phyloP scores from a whole-genome alignment of 164 flowering plant species.

The Vitis riparia region DNA sequence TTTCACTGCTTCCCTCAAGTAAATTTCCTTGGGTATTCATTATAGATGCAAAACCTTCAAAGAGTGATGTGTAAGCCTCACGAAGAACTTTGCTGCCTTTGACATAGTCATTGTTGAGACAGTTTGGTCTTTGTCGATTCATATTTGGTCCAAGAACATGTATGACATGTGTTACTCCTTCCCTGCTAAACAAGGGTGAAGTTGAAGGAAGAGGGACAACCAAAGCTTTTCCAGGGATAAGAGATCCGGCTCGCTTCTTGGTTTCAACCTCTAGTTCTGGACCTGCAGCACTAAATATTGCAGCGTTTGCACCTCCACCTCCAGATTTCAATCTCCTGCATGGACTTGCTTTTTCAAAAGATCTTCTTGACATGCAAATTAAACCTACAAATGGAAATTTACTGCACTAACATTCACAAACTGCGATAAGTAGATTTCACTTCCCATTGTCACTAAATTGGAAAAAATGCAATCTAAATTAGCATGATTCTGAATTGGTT shows the following conservation, averaged over 20 bases:
- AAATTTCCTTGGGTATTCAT: conserved; percentile 20
- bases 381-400: too few relatives aligned
- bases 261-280: conserved; percentile 73
- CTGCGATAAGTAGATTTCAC: too few relatives aligned
- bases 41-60: conserved; percentile 67
- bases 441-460: too few relatives aligned
- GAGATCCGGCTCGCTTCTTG: conserved; percentile 61
- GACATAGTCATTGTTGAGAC: conserved; percentile 64
- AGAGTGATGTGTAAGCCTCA: conserved; percentile 80
- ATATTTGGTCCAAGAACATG: conserved; percentile 98
- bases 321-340: conserved; percentile 93
- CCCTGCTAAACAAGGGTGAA: conserved; percentile 65
- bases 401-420: too few relatives aligned
- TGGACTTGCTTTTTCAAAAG: conserved; percentile 2
- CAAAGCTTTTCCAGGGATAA: conserved; percentile 71
- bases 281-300: conserved; percentile 90
- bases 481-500: too few relatives aligned
- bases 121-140: conserved; percentile 89
- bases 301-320: conserved; percentile 98
- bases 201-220: conserved; percentile 73
- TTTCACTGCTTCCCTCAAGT: conserved; percentile 13
- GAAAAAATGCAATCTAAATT: too few relatives aligned
- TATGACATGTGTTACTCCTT: conserved; percentile 95
- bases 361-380: background rate
- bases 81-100: conserved; percentile 75